phyloP scores from a whole-genome alignment of 345 rosid species.

The Arabidopsis thaliana region DNA sequence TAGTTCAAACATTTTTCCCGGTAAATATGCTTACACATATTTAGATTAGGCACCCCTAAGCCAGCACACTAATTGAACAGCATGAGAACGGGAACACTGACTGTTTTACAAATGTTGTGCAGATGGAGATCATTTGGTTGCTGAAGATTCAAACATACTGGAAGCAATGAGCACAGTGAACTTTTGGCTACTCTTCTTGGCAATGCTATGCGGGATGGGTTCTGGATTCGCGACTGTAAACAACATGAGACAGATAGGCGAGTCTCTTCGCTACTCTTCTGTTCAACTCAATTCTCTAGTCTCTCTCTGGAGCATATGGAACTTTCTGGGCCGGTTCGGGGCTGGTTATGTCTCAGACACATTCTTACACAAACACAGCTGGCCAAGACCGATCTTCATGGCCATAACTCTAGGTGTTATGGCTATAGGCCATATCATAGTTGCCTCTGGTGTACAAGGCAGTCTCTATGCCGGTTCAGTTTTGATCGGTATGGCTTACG shows the following conservation, averaged over 20 bases:
- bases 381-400: slow-evolving; percentile 77
- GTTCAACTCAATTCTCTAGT: slow-evolving; percentile 70
- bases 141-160: slow-evolving; percentile 52
- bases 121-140: slow-evolving; percentile 38
- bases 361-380: slow-evolving; percentile 63
- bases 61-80: not conserved
- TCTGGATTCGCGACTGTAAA: slow-evolving; percentile 79
- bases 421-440: slow-evolving; percentile 63
- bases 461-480: slow-evolving; percentile 71
- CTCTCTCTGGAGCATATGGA: slow-evolving; percentile 86
- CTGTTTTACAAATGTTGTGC: slow-evolving; percentile 8
- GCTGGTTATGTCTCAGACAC: slow-evolving; percentile 78
- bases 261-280: slow-evolving; percentile 75
- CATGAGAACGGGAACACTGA: slow-evolving; percentile 19
- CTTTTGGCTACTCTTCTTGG: slow-evolving; percentile 82
- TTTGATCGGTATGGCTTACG: slow-evolving; percentile 79
- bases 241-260: slow-evolving; percentile 87
- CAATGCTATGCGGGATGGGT: slow-evolving; percentile 83
- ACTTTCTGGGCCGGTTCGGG: slow-evolving; percentile 88
- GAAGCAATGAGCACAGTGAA: slow-evolving; percentile 64
- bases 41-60: not conserved
- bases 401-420: slow-evolving; percentile 63
- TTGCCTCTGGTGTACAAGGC: slow-evolving; percentile 70
- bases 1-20: not conserved
- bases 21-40: not conserved